Percentiles rank a stretch among this genome's conserved stretches.
These are phyloP conservation scores for Ophiostoma angusticollis DNA, from an alignment of 2,329 filamentous ascomycete species.

Conservation along the genomic window DNA sequence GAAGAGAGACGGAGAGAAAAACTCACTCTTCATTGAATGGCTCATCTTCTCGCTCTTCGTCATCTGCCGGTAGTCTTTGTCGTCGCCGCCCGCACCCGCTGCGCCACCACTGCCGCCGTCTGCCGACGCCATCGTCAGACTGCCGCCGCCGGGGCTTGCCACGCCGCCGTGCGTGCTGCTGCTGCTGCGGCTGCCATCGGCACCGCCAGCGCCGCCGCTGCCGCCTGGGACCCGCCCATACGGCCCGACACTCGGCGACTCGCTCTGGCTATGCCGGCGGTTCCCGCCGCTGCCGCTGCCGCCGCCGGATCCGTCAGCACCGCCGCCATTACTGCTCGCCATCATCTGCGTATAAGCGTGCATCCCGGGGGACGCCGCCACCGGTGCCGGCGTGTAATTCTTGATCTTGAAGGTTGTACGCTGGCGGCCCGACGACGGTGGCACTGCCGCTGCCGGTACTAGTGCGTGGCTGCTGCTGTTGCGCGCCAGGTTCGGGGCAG, in stretches of 20 bases:
- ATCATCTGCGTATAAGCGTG: constrained; percentile 14
- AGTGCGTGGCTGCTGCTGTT: too few relatives aligned
- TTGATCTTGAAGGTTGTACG: constrained; percentile 24
- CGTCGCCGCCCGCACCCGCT: constrained; percentile 12
- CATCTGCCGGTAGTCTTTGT: constrained; percentile 48
- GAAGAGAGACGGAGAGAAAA: neutral
- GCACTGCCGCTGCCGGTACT: constrained; percentile 1
- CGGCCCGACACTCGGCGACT: too few relatives aligned
- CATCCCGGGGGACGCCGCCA: constrained; percentile 9
- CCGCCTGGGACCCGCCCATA: too few relatives aligned
- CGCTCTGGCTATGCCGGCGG: too few relatives aligned
- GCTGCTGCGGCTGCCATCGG: neutral
- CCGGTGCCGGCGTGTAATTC: constrained; percentile 17
- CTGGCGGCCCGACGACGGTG: constrained; percentile 11
- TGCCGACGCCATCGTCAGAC: neutral
- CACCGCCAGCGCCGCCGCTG: neutral
- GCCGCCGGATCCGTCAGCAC: neutral
- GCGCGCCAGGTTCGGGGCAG: too few relatives aligned
- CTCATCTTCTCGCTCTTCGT: constrained; percentile 55
- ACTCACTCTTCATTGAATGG: constrained; percentile 50
- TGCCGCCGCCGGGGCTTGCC: neutral
- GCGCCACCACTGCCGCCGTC: neutral
- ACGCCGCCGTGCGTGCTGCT: constrained; percentile 1
- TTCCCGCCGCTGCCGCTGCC: too few relatives aligned
- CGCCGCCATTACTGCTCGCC: constrained; percentile 3